Evolutionary conservation across 192 early-diverging fungal species (phyloP), one percentile per base, ranked within the genome.

Genomic region (Coemansia guatemalensis): DNA sequence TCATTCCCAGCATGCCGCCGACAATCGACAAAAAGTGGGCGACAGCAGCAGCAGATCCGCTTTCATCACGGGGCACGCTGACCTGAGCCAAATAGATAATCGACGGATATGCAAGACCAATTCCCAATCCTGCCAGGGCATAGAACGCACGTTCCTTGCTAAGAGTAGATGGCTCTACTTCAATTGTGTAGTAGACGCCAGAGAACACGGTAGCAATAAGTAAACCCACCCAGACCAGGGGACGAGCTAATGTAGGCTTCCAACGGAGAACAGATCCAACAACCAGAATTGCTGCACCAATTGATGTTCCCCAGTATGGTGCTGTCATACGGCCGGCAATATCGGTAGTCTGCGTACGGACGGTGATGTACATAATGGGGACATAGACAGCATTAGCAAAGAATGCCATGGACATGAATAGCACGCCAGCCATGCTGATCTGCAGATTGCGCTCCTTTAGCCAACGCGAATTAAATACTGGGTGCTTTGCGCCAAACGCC

Each of bases 1-100:
- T 71, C 7, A 78, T 63, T 14, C 75, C 75, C 8, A 78, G 65
- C 75, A 78, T 78, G 35, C 75, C 75, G 53, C 75, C 75, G 56
- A 78, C 67, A 20, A 78, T 58, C 3, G 75, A 79, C 60, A 79
- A 39, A 61, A 79, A 79, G 67, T 78, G 70, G 33, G 70, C 64
- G 21, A 78, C 48, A 3, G 68, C 67, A 5, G 75, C 70, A 30
- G 75, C 75, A 4, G 59, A 26, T 11, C 70, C 70, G 11, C 59
- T 53, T 17, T 78, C 75, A 20, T 73, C 64, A 12, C 62, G 55
- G 1, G 75, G 64, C 22, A 78, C 75, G 49, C 67, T 69, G 32
- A 63, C 59, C 30, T 78, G 75, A 14, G 75, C 70, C 24, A 78
- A 24, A 26, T 73, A 73, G 51, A 41, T 55, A 35, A 78, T 54